Conservation (phyloP, 2,329 filamentous ascomycete genomes). For the Macroventuria anomochaeta region DNA sequence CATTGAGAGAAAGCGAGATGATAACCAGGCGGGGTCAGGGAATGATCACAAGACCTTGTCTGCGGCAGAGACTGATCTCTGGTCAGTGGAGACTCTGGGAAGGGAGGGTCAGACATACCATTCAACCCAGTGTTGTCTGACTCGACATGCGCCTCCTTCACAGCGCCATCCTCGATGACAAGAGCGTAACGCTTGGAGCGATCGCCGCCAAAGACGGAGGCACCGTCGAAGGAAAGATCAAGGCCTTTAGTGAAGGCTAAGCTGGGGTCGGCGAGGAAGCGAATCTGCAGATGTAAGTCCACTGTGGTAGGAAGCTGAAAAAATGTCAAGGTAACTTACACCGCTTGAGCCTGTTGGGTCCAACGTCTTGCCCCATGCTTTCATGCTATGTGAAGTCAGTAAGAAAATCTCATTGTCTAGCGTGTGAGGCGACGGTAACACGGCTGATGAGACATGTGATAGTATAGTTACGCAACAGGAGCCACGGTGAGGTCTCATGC, state of each 20-base stretch:
- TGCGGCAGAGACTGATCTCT: conserved; percentile 37
- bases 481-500: conserved; percentile 15
- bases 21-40: not conserved
- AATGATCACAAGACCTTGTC: conserved; percentile 38
- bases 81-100: conserved; percentile 9
- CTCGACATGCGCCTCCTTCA: conserved; percentile 82
- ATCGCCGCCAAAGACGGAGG: conserved; percentile 78
- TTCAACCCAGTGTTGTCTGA: conserved; percentile 85
- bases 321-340: conserved; percentile 61
- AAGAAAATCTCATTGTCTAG: not conserved
- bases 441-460: conserved; percentile 15
- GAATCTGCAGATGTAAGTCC: conserved; percentile 65
- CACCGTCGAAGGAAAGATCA: conserved; percentile 81
- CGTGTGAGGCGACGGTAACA: conserved; percentile 1
- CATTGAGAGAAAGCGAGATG: not conserved
- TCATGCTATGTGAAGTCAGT: conserved; percentile 67
- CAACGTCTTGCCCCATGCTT: conserved; percentile 81
- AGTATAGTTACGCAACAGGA: conserved; percentile 11
- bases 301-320: not conserved
- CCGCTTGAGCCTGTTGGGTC: conserved; percentile 77
- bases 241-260: conserved; percentile 82
- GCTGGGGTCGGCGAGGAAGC: conserved; percentile 84
- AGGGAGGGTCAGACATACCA: conserved; percentile 58
- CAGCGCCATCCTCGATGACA: conserved; percentile 82
- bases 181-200: conserved; percentile 90